These are phyloP conservation scores for Misopates orontium DNA, from an alignment of 257 asterid genomes.

Conservation along the genomic window DNA sequence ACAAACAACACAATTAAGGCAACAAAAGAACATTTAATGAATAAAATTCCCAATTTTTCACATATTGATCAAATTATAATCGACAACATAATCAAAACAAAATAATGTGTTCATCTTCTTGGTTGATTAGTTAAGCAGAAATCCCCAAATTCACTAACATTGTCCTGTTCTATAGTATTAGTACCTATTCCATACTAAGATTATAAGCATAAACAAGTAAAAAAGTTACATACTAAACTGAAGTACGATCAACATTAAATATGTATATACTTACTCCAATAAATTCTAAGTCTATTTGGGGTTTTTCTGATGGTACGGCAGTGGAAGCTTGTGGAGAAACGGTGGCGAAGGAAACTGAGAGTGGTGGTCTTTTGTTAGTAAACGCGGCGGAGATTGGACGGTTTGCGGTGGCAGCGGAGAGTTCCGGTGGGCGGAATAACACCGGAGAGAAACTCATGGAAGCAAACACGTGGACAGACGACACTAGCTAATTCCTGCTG, in stretches of 20 bases:
- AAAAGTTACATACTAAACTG: too few relatives aligned
- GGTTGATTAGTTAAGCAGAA: background rate
- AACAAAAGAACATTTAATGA: background rate
- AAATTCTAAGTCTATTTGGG: constrained; percentile 74
- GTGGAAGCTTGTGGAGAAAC: constrained; percentile 54
- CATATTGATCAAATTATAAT: background rate
- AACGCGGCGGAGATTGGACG: constrained; percentile 37
- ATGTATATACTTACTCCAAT: constrained; percentile 44
- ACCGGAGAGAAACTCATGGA: constrained; percentile 42
- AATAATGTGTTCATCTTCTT: background rate
- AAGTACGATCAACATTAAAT: too few relatives aligned
- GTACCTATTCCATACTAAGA: too few relatives aligned
- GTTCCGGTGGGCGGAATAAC: constrained; percentile 48
- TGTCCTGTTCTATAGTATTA: too few relatives aligned
- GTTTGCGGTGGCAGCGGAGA: constrained; percentile 33
- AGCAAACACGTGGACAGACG: constrained; percentile 38
- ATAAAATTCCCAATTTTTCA: background rate
- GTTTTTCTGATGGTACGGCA: constrained; percentile 45
- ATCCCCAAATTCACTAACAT: too few relatives aligned
- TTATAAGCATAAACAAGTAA: background rate
- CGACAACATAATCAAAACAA: background rate
- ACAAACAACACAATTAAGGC: background rate
- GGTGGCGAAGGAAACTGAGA: constrained; percentile 36
- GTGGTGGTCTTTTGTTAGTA: constrained; percentile 26
- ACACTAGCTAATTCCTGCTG: too few relatives aligned